phyloP scores from a whole-genome alignment of 768 basidiomycete genomes.

The Lactarius pseudohatsudake region DNA sequence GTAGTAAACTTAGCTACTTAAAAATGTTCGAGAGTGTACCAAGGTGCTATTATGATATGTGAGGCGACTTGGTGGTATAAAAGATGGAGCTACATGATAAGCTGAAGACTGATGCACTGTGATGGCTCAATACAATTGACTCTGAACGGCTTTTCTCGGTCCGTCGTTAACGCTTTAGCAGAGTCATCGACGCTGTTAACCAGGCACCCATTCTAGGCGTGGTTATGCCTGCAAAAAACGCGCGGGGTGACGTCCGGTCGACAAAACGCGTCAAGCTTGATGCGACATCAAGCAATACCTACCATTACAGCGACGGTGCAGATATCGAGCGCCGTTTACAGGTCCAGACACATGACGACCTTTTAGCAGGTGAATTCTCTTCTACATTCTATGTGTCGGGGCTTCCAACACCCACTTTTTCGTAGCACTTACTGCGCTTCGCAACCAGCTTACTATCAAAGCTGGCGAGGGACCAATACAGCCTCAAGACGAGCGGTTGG shows the following conservation, averaged over 20 bases:
- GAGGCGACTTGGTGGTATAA: neutral
- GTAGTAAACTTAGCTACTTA: neutral
- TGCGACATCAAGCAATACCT: conserved; percentile 9
- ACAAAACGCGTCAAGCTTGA: conserved; percentile 34
- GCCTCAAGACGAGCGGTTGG: conserved; percentile 58
- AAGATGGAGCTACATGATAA: neutral
- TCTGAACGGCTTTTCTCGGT: neutral
- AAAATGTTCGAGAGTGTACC: neutral
- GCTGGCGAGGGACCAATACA: conserved; percentile 47
- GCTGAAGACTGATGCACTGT: too few species aligned
- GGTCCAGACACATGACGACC: conserved; percentile 29
- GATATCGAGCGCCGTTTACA: conserved; percentile 24
- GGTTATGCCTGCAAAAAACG: conserved; percentile 13
- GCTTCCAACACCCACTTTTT: neutral
- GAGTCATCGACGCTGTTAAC: too few species aligned
- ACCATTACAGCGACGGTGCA: conserved; percentile 15
- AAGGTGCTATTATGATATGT: neutral
- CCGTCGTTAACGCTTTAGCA: too few species aligned
- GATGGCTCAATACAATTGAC: too few species aligned
- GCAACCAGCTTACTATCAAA: conserved; percentile 62
- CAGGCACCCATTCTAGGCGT: neutral
- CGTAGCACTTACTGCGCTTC: conserved; percentile 50
- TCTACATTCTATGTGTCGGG: neutral
- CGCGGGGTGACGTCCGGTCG: conserved; percentile 14
- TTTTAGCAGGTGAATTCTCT: conserved; percentile 27